Evolutionary conservation across 352 stramenopile genomes (phyloP).

Genomic region (Blastocystis sp.): DNA sequence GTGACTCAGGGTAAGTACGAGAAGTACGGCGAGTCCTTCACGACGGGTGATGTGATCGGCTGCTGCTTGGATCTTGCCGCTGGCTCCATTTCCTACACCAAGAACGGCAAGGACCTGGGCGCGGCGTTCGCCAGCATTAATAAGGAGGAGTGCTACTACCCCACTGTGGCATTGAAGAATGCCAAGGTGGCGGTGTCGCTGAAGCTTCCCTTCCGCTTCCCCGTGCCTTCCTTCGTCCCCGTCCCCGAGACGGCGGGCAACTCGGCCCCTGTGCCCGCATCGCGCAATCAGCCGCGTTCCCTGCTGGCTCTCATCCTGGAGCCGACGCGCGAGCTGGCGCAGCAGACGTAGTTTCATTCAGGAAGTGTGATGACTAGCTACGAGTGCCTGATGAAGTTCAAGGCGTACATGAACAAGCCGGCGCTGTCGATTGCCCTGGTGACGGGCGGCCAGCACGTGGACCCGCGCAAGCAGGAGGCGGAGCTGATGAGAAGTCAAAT

Average conservation of each 20-base stretch:
- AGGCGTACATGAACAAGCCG: slow-evolving; percentile 50
- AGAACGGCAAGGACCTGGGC: slow-evolving; percentile 82
- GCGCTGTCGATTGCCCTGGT: slow-evolving; percentile 64
- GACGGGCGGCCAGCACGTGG: slow-evolving; percentile 71
- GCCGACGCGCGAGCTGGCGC: slow-evolving; percentile 94
- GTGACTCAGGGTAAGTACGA: slow-evolving; percentile 82
- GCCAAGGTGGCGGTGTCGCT: slow-evolving; percentile 70
- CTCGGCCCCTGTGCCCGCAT: background rate
- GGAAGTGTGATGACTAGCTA: slow-evolving; percentile 67
- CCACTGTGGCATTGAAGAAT: slow-evolving; percentile 74
- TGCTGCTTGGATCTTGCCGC: slow-evolving; percentile 37
- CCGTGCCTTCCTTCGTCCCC: background rate
- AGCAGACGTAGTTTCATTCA: slow-evolving; percentile 85
- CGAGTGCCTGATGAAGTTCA: slow-evolving; percentile 71
- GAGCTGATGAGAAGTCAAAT: slow-evolving; percentile 72
- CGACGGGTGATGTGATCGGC: slow-evolving; percentile 81
- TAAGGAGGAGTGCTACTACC: slow-evolving; percentile 71
- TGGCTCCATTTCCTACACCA: slow-evolving; percentile 78
- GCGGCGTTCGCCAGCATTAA: slow-evolving; percentile 76
- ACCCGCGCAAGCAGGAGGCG: slow-evolving; percentile 48
- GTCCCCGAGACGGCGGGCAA: background rate
- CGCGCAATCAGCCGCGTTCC: background rate
- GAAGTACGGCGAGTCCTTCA: slow-evolving; percentile 82
- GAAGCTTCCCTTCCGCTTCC: slow-evolving; percentile 61
- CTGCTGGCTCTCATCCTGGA: slow-evolving; percentile 89